Evolutionary conservation across 2,329 filamentous ascomycete genomes (phyloP).

Genomic region (Emericellopsis cladophorae): DNA sequence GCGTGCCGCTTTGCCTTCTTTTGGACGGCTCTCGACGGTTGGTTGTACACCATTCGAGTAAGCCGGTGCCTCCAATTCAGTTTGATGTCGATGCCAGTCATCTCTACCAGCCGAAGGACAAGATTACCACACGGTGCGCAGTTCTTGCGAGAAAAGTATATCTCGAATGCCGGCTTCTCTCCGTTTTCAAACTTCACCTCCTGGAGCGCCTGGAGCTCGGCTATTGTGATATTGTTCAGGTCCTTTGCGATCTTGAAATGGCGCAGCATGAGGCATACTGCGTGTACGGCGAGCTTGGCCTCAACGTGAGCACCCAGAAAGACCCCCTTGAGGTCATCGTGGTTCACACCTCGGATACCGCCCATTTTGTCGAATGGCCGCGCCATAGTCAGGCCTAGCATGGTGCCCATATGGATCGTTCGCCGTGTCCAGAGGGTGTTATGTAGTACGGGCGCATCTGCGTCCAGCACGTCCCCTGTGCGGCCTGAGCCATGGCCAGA

Average conservation of each 20-base stretch:
- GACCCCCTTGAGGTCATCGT: constrained; percentile 8
- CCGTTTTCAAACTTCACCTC: constrained; percentile 11
- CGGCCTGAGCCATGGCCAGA: constrained; percentile 17
- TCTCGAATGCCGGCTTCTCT: constrained; percentile 14
- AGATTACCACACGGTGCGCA: constrained; percentile 15
- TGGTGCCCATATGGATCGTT: constrained; percentile 13
- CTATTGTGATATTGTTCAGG: constrained; percentile 7
- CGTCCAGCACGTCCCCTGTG: constrained; percentile 16
- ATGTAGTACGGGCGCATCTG: constrained; percentile 8
- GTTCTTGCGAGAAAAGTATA: constrained; percentile 21
- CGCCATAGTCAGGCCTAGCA: constrained; percentile 15
- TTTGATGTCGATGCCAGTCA: constrained; percentile 13
- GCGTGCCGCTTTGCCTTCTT: background rate
- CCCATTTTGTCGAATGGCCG: constrained; percentile 13
- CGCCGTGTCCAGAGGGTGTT: constrained; percentile 17
- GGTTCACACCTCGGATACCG: background rate
- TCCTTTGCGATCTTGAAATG: constrained; percentile 11
- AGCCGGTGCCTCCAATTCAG: constrained; percentile 16
- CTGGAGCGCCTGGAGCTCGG: constrained; percentile 11
- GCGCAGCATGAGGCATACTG: constrained; percentile 13
- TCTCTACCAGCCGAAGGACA: constrained; percentile 9
- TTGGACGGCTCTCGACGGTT: background rate
- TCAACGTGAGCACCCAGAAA: constrained; percentile 23
- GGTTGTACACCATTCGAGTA: constrained; percentile 11
- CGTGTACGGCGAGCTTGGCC: constrained; percentile 23